These are phyloP conservation scores for Chondrus crispus DNA, from an alignment of 23 red algal species.

Conservation along the genomic window DNA sequence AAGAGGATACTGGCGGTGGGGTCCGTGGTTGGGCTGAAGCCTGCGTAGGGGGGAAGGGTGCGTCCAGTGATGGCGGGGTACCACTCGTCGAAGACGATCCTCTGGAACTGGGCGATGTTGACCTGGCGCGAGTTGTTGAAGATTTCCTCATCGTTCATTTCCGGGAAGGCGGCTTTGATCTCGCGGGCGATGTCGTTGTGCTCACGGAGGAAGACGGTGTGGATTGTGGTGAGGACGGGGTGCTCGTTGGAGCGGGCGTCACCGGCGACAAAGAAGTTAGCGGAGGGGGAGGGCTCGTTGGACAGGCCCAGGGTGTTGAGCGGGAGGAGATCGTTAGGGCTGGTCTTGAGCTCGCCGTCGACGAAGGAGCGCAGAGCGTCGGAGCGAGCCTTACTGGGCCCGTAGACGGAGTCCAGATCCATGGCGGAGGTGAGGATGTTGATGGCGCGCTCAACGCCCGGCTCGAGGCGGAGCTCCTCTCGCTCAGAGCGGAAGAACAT, in stretches of 20 bases:
- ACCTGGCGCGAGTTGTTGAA: conserved; percentile 28
- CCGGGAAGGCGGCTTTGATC: neutral
- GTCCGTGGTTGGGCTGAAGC: neutral
- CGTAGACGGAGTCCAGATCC: neutral
- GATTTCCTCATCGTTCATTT: neutral
- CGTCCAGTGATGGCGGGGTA: conserved; percentile 1
- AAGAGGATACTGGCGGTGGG: conserved; percentile 40
- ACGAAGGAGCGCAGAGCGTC: neutral
- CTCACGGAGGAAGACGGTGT: conserved; percentile 37
- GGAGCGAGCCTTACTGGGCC: neutral
- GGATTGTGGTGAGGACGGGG: conserved; percentile 7
- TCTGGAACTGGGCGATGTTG: neutral
- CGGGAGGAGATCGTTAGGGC: neutral
- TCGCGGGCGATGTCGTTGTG: conserved; percentile 11
- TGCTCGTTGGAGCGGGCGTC: conserved; percentile 42
- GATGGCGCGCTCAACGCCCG: neutral
- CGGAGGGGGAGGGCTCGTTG: neutral
- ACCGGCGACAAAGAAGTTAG: conserved; percentile 37
- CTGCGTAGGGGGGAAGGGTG: neutral
- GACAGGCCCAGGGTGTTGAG: neutral
- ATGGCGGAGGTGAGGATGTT: neutral
- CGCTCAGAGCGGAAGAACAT: neutral
- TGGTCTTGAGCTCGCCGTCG: neutral
- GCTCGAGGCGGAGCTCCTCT: neutral
- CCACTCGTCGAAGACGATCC: conserved; percentile 33